Evolutionary conservation across 163 green algal genomes (phyloP), one percentile per base, ranked within the genome.

Genomic region (Trebouxiophyceae sp.): DNA sequence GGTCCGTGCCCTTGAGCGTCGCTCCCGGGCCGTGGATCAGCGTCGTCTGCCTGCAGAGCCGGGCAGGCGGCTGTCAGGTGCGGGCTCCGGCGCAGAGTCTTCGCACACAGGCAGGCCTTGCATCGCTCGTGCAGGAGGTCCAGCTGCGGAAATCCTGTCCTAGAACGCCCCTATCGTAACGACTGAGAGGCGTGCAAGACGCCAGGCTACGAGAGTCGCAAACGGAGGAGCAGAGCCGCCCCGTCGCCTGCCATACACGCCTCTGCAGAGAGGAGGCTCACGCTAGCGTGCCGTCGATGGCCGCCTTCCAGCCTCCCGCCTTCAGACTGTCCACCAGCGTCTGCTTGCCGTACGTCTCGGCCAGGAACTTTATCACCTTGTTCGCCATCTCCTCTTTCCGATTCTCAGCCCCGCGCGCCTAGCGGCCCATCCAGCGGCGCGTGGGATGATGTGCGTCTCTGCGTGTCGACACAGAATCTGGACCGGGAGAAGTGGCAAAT

Each of bases 241-340:
- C n/a, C n/a, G n/a, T n/a, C n/a, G n/a, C n/a, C n/a, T n/a, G n/a
- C n/a, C n/a, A n/a, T n/a, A n/a, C n/a, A n/a, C n/a, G n/a, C n/a
- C n/a, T n/a, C n/a, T n/a, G n/a, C n/a, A n/a, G n/a, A n/a, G n/a
- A n/a, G n/a, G n/a, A n/a, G 34, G 57, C 74, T 64, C 57, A 77
- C 74, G 34, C 79, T 5, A 84, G 32, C 56, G 68, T 84, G 45
- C 79, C 79, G 50, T 86, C 79, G 7, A 80, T 70, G 1, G 76
- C 20, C 20, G 71, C 60, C 57, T 72, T 75, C 76, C 73, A 84
- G 20, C 79, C 79, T 29, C 79, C 79, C 12, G 69, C 61, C 34
- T 74, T 76, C 23, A 82, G n/a, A 58, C 71, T 72, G 5, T 80
- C 70, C 33, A 59, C 24, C 23, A 84, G 33, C 0, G 60, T 69